A percentile compares a stretch with the other conserved stretches of the same genome.
Conservation (phyloP, 2,329 filamentous ascomycete genomes). For the Knufia fluminis region DNA sequence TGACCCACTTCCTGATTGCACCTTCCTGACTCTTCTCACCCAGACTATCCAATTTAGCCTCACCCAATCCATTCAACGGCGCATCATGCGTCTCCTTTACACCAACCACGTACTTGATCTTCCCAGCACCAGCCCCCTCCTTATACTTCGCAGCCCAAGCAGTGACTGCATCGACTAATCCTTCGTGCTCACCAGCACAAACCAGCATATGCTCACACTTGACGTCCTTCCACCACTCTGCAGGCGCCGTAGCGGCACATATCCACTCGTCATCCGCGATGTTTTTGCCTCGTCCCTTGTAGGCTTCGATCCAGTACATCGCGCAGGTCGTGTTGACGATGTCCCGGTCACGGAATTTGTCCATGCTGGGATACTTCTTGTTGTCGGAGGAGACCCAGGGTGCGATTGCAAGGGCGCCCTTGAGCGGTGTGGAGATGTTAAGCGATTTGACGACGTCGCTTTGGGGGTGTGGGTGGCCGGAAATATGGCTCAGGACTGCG, state of each 20-base stretch:
- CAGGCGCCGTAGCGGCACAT: slow-evolving; percentile 10
- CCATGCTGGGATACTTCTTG: slow-evolving; percentile 12
- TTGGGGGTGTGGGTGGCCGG: slow-evolving; percentile 45
- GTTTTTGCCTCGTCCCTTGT: slow-evolving; percentile 10
- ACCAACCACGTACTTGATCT: slow-evolving; percentile 10
- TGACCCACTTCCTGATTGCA: slow-evolving; percentile 13
- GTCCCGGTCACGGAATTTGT: slow-evolving; percentile 13
- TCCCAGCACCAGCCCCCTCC: slow-evolving; percentile 8
- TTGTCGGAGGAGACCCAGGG: slow-evolving; percentile 50
- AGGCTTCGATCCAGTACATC: slow-evolving; percentile 12
- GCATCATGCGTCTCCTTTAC: slow-evolving; percentile 13
- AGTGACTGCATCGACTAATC: slow-evolving; percentile 16
- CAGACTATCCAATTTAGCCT: slow-evolving; percentile 9
- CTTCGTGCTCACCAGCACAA: slow-evolving; percentile 16
- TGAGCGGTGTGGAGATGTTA: slow-evolving; percentile 26
- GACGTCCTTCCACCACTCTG: slow-evolving; percentile 20
- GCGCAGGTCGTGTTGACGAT: slow-evolving; percentile 11
- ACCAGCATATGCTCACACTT: slow-evolving; percentile 18
- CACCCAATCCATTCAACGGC: slow-evolving; percentile 7
- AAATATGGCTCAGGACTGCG: slow-evolving; percentile 18
- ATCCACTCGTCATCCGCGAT: slow-evolving; percentile 12
- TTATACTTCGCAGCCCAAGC: slow-evolving; percentile 20
- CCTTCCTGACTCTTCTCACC: slow-evolving; percentile 12
- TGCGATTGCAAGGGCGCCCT: slow-evolving; percentile 45
- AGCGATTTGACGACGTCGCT: slow-evolving; percentile 30